Base-by-base conservation (phyloP, 2,329 filamentous ascomycete species). In the Trichoderma sp. region DNA sequence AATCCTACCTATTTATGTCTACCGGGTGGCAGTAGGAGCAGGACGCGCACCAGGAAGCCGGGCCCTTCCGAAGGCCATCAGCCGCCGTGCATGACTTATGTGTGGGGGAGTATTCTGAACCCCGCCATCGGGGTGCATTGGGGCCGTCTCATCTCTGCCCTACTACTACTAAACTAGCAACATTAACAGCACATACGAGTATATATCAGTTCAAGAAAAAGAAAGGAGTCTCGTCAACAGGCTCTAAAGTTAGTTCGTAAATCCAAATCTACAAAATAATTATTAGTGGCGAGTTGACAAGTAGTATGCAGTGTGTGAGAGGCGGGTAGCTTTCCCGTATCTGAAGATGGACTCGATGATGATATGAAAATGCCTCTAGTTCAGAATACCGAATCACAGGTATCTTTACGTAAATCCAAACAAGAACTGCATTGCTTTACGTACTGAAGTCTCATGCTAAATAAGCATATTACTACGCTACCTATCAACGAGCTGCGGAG, bases 51-150 rank as follows among this genome's bases (percentile, higher is more conserved):
- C 62, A 59, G n/a, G 64, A 41, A 60, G 71, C 62, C 63, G 71
- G 71, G 62, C 31, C 71, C 24, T 66, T 27, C 62, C 45, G 71
- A 65, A 56, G 71, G 21, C n/a, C 50, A 21, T 66, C 69, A 31
- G 71, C 63, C 29, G 29, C 6, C 50, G 33, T 74, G 62, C 71
- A 65, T 74, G n/a, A 27, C 35, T 11, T 45, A 50, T 60, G 33
- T 74, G 71, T 45, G 71, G 71, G 71, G 71, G 71, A 60, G 29
- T 12, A 27, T 31, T 11, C 12, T 14, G 24, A 50, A 50, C 68
- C 68, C 68, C 68, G 56, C 68, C 31, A 71, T 71, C 18, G 56
- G 68, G 68, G n/a, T 21, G n/a, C 31, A 21, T 35, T 9, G 29
- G 33, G 18, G 31, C 31, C n/a, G 59, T n/a, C 60, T 62, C 29